phyloP scores from a whole-genome alignment of 169 alveolate genomes.

The Plasmodium sp. region DNA sequence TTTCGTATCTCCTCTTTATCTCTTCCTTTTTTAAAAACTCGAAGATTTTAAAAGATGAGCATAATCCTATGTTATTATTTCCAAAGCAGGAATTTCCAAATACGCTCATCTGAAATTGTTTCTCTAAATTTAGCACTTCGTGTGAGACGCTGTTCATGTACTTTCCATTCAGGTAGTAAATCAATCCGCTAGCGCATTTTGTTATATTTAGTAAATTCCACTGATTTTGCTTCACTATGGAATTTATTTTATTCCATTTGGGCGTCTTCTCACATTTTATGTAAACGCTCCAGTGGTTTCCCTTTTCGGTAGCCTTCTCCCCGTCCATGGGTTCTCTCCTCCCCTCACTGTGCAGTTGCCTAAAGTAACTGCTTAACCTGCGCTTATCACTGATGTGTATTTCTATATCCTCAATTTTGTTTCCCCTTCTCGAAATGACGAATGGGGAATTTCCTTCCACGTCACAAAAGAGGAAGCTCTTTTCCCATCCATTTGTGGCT shows the following conservation, averaged over 20 bases:
- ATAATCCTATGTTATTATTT: constrained; percentile 56
- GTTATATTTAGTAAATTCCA: constrained; percentile 63
- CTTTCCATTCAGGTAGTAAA: constrained; percentile 62
- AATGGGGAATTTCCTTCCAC: constrained; percentile 40
- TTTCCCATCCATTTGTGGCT: not conserved
- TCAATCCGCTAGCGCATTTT: constrained; percentile 27
- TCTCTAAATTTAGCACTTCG: constrained; percentile 35
- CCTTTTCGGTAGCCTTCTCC: not conserved
- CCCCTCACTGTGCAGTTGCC: not conserved
- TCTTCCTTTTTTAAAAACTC: constrained; percentile 68
- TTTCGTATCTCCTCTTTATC: constrained; percentile 47
- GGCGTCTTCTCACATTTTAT: constrained; percentile 11
- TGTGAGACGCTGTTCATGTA: constrained; percentile 30
- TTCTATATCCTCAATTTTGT: constrained; percentile 20
- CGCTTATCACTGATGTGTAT: constrained; percentile 4
- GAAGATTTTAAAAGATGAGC: constrained; percentile 58
- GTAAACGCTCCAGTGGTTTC: constrained; percentile 3
- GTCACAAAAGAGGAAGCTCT: constrained; percentile 46
- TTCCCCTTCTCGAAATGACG: constrained; percentile 8
- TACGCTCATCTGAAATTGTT: constrained; percentile 11
- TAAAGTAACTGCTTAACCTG: constrained; percentile 27
- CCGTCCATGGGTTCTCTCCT: not conserved
- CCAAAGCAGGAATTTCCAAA: constrained; percentile 74
- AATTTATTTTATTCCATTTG: constrained; percentile 26
- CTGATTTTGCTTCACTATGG: constrained; percentile 23